These are phyloP conservation scores for Saccharomyces eubayanus DNA, from an alignment of 805 yeast species.

Conservation along the genomic window DNA sequence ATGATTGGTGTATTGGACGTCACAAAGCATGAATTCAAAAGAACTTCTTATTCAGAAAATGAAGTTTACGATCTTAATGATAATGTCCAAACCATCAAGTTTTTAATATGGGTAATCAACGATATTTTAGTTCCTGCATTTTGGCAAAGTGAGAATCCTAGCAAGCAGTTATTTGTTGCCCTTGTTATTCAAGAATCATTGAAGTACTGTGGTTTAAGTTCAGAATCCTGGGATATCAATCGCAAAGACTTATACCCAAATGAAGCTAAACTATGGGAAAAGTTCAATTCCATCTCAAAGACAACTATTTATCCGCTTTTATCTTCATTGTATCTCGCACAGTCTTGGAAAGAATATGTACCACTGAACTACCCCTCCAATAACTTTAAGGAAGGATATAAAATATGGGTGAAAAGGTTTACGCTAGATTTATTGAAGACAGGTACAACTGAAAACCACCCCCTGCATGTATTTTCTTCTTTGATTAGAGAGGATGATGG, in stretches of 20 bases:
- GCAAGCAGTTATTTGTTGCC: conserved; percentile 73
- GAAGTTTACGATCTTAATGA: conserved; percentile 57
- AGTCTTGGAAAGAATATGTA: conserved; percentile 42
- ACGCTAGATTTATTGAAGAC: conserved; percentile 54
- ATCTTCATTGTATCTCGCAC: conserved; percentile 58
- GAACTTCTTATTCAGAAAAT: conserved; percentile 34
- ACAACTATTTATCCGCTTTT: conserved; percentile 69
- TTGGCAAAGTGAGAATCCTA: conserved; percentile 85
- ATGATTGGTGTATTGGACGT: conserved; percentile 70
- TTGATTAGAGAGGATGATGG: conserved; percentile 64
- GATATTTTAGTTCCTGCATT: conserved; percentile 71
- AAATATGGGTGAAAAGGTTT: conserved; percentile 64
- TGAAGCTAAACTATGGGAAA: conserved; percentile 45
- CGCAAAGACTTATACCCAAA: conserved; percentile 20
- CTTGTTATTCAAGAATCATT: conserved; percentile 83
- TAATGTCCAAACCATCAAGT: conserved; percentile 51
- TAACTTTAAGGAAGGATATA: conserved; percentile 44
- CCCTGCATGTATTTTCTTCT: conserved; percentile 56
- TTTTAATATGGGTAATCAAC: conserved; percentile 58
- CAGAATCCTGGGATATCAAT: conserved; percentile 27
- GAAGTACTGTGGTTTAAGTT: conserved; percentile 47
- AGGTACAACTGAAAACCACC: conserved; percentile 30
- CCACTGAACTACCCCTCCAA: conserved; percentile 57
- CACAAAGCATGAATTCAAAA: conserved; percentile 38
- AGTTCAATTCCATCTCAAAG: conserved; percentile 55